Conservation (phyloP, 148 eudicot genomes). For the Fagopyrum homotropicum region DNA sequence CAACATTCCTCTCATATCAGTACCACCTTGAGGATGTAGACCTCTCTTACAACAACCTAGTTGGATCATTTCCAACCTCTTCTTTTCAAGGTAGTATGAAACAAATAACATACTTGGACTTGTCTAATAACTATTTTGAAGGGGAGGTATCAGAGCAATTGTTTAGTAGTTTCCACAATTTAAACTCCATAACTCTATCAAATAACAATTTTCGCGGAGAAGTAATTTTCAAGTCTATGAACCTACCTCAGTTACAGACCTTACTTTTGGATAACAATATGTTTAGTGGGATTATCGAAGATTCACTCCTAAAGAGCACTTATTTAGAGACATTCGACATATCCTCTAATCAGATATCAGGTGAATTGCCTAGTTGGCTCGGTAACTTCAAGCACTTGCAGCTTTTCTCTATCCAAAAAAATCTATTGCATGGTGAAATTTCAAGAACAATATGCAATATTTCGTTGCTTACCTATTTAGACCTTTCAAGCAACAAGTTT, state of each 20-base stretch:
- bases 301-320: background rate
- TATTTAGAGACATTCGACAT: background rate
- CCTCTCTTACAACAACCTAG: constrained; percentile 14
- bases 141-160: background rate
- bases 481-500: background rate
- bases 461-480: background rate
- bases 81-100: background rate
- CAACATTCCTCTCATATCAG: background rate
- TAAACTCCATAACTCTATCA: background rate
- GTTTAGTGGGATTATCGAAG: background rate
- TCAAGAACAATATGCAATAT: background rate
- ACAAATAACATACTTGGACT: background rate
- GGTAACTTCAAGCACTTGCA: background rate
- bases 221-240: background rate
- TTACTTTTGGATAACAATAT: background rate
- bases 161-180: background rate
- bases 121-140: constrained; percentile 14
- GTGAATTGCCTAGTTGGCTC: background rate
- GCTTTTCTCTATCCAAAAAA: background rate
- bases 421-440: background rate
- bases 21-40: background rate
- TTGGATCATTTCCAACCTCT: constrained; percentile 16
- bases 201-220: background rate
- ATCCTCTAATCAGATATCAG: background rate
- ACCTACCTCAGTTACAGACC: background rate